phyloP scores from a whole-genome alignment of 2,329 filamentous ascomycete species.

The Macrophomina tecta region DNA sequence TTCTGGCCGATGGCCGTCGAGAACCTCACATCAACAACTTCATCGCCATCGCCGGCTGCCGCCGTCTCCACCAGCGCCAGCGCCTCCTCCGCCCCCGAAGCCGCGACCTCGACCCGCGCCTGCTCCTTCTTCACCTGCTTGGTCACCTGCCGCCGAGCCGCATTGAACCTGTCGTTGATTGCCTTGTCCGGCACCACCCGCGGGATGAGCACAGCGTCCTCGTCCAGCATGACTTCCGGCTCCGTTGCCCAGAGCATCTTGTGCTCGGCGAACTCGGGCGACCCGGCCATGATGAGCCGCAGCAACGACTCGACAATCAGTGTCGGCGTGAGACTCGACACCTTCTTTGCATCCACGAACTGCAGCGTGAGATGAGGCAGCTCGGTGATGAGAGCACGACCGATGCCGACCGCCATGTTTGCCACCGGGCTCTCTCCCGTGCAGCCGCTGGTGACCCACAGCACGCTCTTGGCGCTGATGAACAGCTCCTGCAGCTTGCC shows the following conservation, averaged over 20 bases:
- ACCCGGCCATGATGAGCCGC: background rate
- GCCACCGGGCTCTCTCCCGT: background rate
- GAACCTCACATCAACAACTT: too few relatives aligned
- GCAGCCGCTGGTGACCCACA: constrained; percentile 16
- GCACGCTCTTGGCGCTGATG: background rate
- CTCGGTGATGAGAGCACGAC: constrained; percentile 31
- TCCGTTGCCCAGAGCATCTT: constrained; percentile 13
- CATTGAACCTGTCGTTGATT: constrained; percentile 1
- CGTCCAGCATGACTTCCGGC: constrained; percentile 4
- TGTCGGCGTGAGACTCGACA: background rate
- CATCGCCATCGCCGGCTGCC: too few relatives aligned
- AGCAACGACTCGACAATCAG: background rate
- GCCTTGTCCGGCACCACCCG: constrained; percentile 2
- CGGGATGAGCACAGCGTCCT: background rate
- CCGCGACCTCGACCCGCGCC: background rate
- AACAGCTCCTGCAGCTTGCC: background rate
- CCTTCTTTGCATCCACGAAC: constrained; percentile 32
- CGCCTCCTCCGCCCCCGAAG: background rate
- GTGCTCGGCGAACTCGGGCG: background rate
- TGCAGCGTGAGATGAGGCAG: constrained; percentile 32
- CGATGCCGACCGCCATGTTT: constrained; percentile 30
- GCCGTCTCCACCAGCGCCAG: background rate
- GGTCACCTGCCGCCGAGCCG: background rate
- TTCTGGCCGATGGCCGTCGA: too few relatives aligned
- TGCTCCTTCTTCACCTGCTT: background rate